These are phyloP conservation scores for Lipomyces yarrowii DNA, from an alignment of 1,139 yeast genomes.

Conservation along the genomic window DNA sequence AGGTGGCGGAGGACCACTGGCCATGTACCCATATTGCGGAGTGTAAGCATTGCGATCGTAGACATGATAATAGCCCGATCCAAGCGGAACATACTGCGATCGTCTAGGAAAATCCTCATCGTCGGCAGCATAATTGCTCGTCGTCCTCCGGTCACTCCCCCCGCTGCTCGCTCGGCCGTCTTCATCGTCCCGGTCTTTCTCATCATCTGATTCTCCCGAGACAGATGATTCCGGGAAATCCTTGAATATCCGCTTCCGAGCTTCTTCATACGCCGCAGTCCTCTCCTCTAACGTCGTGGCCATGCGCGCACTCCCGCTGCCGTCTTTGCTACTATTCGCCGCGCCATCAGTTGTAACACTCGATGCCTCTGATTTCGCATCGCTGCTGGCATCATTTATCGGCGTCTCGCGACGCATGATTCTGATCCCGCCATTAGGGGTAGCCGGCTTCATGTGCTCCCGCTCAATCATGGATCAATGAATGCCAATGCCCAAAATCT, in stretches of 20 bases:
- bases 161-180: conserved; percentile 23
- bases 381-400: conserved; percentile 22
- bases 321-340: conserved; percentile 8
- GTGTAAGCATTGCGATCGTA: conserved; percentile 12
- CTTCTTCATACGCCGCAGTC: conserved; percentile 33
- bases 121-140: conserved; percentile 5
- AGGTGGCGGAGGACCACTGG: not conserved
- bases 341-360: conserved; percentile 19
- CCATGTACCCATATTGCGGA: not conserved
- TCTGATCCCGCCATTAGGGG: conserved; percentile 25
- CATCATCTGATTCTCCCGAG: conserved; percentile 12
- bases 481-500: not conserved
- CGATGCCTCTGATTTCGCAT: conserved; percentile 15
- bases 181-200: conserved; percentile 36
- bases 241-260: conserved; percentile 31
- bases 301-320: conserved; percentile 8
- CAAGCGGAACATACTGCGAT: conserved; percentile 26
- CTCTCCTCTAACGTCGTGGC: conserved; percentile 31
- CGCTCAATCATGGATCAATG: conserved; percentile 6
- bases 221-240: conserved; percentile 26
- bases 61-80: conserved; percentile 19
- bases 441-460: conserved; percentile 4
- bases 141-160: not conserved
- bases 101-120: conserved; percentile 23
- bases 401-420: conserved; percentile 31